These are phyloP conservation scores for Lentinula aciculospora DNA, from an alignment of 768 basidiomycete genomes.

Conservation along the genomic window DNA sequence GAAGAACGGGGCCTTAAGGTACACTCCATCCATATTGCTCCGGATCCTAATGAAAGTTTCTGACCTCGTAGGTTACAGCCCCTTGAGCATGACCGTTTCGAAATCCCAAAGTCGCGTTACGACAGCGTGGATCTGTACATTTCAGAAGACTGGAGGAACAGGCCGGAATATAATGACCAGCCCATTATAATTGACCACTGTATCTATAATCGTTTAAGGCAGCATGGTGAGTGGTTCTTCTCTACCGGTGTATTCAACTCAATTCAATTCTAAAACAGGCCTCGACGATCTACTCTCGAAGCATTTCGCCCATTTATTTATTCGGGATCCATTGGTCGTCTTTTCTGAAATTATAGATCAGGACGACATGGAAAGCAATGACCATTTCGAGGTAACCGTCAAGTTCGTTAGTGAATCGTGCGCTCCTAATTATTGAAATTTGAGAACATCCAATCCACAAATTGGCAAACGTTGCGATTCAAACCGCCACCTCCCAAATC, in stretches of 20 bases:
- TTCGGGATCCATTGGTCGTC: slow-evolving; percentile 93
- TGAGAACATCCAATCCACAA: slow-evolving; percentile 98
- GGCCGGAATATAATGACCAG: slow-evolving; percentile 93
- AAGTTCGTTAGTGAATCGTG: neutral
- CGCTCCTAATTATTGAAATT: slow-evolving; percentile 2
- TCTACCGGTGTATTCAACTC: neutral
- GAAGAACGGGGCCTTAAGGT: slow-evolving; percentile 92
- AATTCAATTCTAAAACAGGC: slow-evolving; percentile 44
- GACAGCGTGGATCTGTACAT: slow-evolving; percentile 95
- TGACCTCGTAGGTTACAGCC: slow-evolving; percentile 43
- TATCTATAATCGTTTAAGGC: slow-evolving; percentile 66
- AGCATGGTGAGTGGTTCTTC: slow-evolving; percentile 61
- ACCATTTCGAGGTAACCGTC: slow-evolving; percentile 85
- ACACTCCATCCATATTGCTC: neutral
- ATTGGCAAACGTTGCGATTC: slow-evolving; percentile 99
- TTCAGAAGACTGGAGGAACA: slow-evolving; percentile 79
- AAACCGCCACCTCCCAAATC: slow-evolving; percentile 96
- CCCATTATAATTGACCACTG: slow-evolving; percentile 70
- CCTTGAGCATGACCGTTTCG: slow-evolving; percentile 63
- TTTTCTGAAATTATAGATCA: slow-evolving; percentile 93
- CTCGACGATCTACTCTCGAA: slow-evolving; percentile 84
- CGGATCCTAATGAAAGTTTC: slow-evolving; percentile 1
- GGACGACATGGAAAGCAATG: slow-evolving; percentile 80
- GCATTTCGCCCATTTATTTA: slow-evolving; percentile 93
- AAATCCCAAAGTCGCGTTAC: slow-evolving; percentile 95